Base-by-base conservation (phyloP, 345 rosid genomes). In the Sisymbrium irio region DNA sequence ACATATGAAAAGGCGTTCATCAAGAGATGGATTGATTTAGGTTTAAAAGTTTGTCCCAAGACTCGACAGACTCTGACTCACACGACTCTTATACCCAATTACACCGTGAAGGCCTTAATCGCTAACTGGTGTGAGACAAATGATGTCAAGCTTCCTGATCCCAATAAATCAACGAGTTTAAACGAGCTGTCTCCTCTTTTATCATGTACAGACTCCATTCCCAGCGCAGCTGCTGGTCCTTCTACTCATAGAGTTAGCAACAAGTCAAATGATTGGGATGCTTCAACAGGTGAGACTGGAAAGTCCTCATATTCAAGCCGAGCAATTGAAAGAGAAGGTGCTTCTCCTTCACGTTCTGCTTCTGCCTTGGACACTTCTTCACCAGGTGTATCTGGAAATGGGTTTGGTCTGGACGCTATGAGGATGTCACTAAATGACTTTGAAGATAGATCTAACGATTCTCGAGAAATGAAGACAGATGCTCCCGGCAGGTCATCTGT, bases 121-220 rank as follows among this genome's bases (percentile, higher is more conserved):
- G 93, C 91, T 33, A 89, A 83, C 76, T 96, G 99, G 99, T 96
- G 98, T 51, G 97, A 96, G 71, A 80, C 86, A 30, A 92, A 96
- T 72, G 79, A 92, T 68, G 97, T 96, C 58, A 89, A 82, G 84
- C 78, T 92, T 61, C 95, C 95, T 54, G 98, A 90, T 83, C 90
- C 95, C 13, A 55, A 67, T 46, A 87, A 84, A 74, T 78, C 89
- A 27, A 67, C 71, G 59, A 81, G 83, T 79, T 80, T 84, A 70
- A 83, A 82, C 73, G 92, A 87, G 83, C 79, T 83, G 10, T 82
- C 76, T 6, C 89, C 87, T 32, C 85, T 86, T 59, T 82, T 84
- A 62, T 69, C 79, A 59, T 85, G 83, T 60, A 73, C 83, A 8
- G 89, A 89, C 49, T 83, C 91, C 74, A 65, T 67, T 63, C 67